These are phyloP conservation scores for Panellus pusillus DNA, from an alignment of 768 basidiomycete genomes.

Conservation along the genomic window DNA sequence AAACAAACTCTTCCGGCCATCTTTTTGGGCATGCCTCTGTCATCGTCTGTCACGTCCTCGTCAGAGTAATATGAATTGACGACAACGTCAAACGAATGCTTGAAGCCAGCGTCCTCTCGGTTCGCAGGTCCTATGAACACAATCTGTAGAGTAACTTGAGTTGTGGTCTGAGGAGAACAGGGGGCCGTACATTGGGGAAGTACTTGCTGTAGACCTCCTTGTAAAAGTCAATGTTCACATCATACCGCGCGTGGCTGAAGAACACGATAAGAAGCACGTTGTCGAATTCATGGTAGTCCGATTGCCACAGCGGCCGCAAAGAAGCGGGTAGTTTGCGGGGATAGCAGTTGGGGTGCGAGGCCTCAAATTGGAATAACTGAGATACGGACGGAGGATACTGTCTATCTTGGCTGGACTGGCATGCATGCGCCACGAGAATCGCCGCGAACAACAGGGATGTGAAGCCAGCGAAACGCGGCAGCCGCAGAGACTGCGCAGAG, in stretches of 20 bases:
- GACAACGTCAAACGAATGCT: conserved; percentile 3
- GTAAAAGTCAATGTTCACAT: conserved; percentile 4
- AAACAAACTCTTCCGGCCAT: neutral
- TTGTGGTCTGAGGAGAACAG: neutral
- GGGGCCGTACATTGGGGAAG: neutral
- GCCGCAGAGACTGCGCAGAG: neutral
- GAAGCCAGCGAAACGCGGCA: neutral
- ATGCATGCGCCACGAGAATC: neutral
- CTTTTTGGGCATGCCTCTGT: neutral
- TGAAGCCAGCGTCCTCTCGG: conserved; percentile 1
- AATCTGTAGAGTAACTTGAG: neutral
- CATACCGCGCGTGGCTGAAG: conserved; percentile 6
- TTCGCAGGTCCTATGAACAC: neutral
- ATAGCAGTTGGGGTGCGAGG: neutral
- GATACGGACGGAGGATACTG: neutral
- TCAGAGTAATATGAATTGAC: conserved; percentile 1
- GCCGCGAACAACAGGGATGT: neutral
- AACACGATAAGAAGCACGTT: conserved; percentile 4
- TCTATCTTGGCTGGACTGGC: neutral
- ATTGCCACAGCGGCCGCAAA: neutral
- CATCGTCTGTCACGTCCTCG: neutral
- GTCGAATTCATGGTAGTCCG: conserved; percentile 4
- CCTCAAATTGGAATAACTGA: conserved; percentile 1
- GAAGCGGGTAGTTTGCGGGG: neutral
- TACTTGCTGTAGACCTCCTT: conserved; percentile 1